Evolutionary conservation across 345 rosid genomes (phyloP).

Genomic region (Eucalyptus guilfoylei): DNA sequence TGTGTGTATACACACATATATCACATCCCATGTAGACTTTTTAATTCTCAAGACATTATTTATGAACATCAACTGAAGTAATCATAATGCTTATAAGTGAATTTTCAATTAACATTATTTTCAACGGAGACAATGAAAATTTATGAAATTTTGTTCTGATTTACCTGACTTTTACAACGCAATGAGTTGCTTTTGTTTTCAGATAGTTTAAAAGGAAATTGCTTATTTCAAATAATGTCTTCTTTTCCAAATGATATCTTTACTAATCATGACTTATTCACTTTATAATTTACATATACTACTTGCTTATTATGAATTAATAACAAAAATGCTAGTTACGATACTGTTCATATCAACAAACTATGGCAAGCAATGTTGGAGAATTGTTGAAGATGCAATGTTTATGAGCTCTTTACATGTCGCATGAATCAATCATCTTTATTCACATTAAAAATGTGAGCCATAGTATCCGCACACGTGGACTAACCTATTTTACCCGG

Average conservation of each 20-base stretch:
- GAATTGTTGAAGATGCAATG: neutral
- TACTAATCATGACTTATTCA: neutral
- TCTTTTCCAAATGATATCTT: neutral
- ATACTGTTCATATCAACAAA: neutral
- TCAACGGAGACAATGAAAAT: neutral
- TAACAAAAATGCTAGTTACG: neutral
- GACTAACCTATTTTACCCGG: neutral
- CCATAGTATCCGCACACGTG: neutral
- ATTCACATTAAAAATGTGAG: neutral
- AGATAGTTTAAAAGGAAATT: neutral
- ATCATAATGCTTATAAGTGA: neutral
- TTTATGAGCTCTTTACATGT: neutral
- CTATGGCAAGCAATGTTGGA: neutral
- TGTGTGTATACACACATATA: neutral
- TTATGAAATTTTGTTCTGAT: neutral
- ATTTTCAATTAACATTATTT: neutral
- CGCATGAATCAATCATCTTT: neutral
- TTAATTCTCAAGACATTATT: neutral
- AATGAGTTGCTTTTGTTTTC: neutral
- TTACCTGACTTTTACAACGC: neutral
- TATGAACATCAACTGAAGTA: neutral
- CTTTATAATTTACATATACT: neutral
- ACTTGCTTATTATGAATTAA: neutral
- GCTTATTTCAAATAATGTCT: neutral
- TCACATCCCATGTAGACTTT: neutral